Percentiles rank a stretch among this genome's conserved stretches.
Conservation (phyloP, 2,329 filamentous ascomycete species). For the Diaporthe sp. region DNA sequence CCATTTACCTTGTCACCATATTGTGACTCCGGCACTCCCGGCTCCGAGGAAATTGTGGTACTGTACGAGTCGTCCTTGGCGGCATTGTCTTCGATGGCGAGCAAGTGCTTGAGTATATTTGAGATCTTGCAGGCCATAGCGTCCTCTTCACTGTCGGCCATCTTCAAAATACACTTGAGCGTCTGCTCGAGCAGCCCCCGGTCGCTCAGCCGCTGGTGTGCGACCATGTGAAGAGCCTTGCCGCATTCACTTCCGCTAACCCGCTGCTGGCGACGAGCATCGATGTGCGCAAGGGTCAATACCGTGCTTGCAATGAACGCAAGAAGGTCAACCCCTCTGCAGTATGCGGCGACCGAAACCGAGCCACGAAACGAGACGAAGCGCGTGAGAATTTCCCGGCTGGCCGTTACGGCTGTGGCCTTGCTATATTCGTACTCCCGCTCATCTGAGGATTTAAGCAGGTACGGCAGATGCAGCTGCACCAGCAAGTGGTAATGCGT, state of each 20-base stretch:
- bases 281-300: slow-evolving; percentile 58
- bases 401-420: slow-evolving; percentile 56
- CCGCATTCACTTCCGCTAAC: slow-evolving; percentile 16
- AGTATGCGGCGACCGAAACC: slow-evolving; percentile 51
- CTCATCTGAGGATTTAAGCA: slow-evolving; percentile 52
- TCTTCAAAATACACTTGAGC: slow-evolving; percentile 51
- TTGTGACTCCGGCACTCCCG: slow-evolving; percentile 46
- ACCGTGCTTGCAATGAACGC: slow-evolving; percentile 55
- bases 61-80: slow-evolving; percentile 48
- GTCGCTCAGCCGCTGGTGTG: slow-evolving; percentile 58
- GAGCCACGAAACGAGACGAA: slow-evolving; percentile 55
- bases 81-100: slow-evolving; percentile 55
- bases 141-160: slow-evolving; percentile 46
- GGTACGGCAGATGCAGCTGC: slow-evolving; percentile 61
- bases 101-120: slow-evolving; percentile 52
- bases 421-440: slow-evolving; percentile 54
- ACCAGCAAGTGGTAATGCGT: slow-evolving; percentile 58
- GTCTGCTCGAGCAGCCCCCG: slow-evolving; percentile 57
- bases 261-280: slow-evolving; percentile 47
- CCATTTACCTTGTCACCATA: slow-evolving; percentile 43
- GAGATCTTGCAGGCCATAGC: slow-evolving; percentile 50
- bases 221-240: slow-evolving; percentile 50
- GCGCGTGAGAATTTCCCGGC: slow-evolving; percentile 57
- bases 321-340: slow-evolving; percentile 59
- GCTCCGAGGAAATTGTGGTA: slow-evolving; percentile 43